A percentile compares a stretch with the other conserved stretches of the same genome.
These are phyloP conservation scores for Cyclotella kingstonii DNA, from an alignment of 108 stramenopile species.

Conservation along the genomic window DNA sequence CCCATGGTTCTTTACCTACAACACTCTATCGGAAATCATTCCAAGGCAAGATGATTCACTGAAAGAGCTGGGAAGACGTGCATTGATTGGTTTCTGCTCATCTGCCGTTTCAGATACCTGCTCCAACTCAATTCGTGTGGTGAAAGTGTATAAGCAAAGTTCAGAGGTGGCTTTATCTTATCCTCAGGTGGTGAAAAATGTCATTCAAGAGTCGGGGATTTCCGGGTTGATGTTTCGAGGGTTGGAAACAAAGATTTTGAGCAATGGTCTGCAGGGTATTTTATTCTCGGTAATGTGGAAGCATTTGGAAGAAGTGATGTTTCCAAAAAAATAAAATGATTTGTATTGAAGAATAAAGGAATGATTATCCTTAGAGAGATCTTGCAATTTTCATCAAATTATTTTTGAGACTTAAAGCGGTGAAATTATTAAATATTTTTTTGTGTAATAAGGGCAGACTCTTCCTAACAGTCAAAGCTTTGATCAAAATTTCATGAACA, in stretches of 20 bases:
- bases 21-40: slow-evolving; percentile 87
- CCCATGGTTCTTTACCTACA: slow-evolving; percentile 97
- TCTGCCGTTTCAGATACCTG: slow-evolving; percentile 92
- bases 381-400: too few species aligned
- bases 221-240: slow-evolving; percentile 95
- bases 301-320: slow-evolving; percentile 91
- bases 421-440: too few species aligned
- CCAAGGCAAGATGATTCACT: slow-evolving; percentile 89
- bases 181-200: slow-evolving; percentile 81
- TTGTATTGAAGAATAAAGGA: background rate
- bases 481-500: too few species aligned
- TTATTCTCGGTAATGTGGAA: slow-evolving; percentile 99
- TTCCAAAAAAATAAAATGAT: slow-evolving; percentile 80
- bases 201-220: slow-evolving; percentile 89
- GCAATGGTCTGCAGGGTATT: slow-evolving; percentile 97
- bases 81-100: slow-evolving; percentile 92
- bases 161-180: slow-evolving; percentile 85
- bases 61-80: slow-evolving; percentile 88
- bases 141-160: slow-evolving; percentile 99
- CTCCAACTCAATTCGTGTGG: slow-evolving; percentile 96
- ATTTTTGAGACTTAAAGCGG: too few species aligned
- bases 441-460: too few species aligned
- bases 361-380: background rate
- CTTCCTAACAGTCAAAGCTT: too few species aligned
- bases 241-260: slow-evolving; percentile 96